Base-by-base conservation (phyloP, 2,329 filamentous ascomycete genomes). In the Penicillium sp. region DNA sequence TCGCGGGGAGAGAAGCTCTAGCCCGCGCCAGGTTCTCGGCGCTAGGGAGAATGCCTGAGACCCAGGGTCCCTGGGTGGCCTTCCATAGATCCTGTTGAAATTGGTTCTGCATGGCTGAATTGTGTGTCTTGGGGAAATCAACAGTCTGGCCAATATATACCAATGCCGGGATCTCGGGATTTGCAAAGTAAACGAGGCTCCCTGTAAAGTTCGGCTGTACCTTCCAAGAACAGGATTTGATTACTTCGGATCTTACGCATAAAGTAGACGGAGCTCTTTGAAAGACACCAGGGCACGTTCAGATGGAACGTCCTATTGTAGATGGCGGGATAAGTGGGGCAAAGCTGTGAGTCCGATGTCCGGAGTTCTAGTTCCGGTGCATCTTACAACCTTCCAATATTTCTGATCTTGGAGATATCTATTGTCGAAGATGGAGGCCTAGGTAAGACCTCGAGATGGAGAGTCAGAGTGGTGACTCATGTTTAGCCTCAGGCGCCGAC, bases 21-120 rank as follows among this genome's bases (percentile, higher is more conserved):
- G 68, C 66, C 41, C 56, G 60, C 17, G 57, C 54, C 15, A 72
- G 48, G 15, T 53, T 51, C 29, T 64, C 53, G 13, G 60, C 45
- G 33, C 55, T 58, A 4, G 69, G 69, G 28, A 72, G 55, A 19
- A 72, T 58, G 3, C 57, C 53, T 4, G 61, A 60, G 21, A 61
- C 53, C 60, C 61, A 64, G 13, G 57, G 57, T n/a, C 56, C 56
- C 29, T 66, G 60, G 15, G 62, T 57, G 17, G 60, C 53, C 21
- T 62, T 56, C 67, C 67, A 69, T 17, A 70, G 44, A 31, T 57
- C 39, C 50, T 61, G 55, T 6, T 66, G 54, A 17, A 63, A 50
- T 19, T 54, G 39, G 6, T 52, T 55, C 26, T 63, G 57, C 50
- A 59, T 59, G 22, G 10, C 28, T 31, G 43, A 28, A 10, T 3